phyloP scores from a whole-genome alignment of 1,284 basidiomycete species.

The Cryptococcus floricola region DNA sequence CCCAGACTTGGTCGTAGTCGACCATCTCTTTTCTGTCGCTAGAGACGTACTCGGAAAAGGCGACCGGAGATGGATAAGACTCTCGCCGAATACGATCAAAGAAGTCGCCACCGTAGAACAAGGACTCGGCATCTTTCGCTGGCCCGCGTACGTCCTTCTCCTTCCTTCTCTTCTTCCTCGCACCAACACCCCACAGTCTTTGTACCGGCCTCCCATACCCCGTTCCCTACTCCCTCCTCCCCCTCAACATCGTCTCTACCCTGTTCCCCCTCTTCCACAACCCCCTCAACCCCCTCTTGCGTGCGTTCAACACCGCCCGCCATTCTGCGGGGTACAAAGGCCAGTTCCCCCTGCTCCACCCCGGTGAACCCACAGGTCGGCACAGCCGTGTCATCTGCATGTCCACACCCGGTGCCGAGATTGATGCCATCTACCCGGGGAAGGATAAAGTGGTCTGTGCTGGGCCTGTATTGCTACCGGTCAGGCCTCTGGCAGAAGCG shows the following conservation, averaged over 20 bases:
- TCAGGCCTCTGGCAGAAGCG: slow-evolving; percentile 5
- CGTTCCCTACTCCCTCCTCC: slow-evolving; percentile 16
- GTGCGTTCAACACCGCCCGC: slow-evolving; percentile 10
- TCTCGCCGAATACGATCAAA: slow-evolving; percentile 22
- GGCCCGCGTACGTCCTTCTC: slow-evolving; percentile 15
- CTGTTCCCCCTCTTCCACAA: slow-evolving; percentile 10
- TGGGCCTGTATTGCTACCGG: slow-evolving; percentile 19
- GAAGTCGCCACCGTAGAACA: slow-evolving; percentile 17
- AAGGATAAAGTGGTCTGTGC: slow-evolving; percentile 9
- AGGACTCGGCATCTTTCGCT: slow-evolving; percentile 7
- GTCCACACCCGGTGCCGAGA: slow-evolving; percentile 17
- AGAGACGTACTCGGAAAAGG: slow-evolving; percentile 15
- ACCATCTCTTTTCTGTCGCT: slow-evolving; percentile 10
- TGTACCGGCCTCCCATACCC: slow-evolving; percentile 18
- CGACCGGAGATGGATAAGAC: background rate
- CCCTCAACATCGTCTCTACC: slow-evolving; percentile 12
- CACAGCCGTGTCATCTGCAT: slow-evolving; percentile 14
- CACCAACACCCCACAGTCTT: background rate
- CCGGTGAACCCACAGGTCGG: background rate
- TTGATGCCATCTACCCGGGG: slow-evolving; percentile 10
- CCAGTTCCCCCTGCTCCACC: slow-evolving; percentile 7
- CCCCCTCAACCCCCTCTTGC: slow-evolving; percentile 4
- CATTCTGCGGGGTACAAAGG: slow-evolving; percentile 16
- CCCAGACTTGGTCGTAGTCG: slow-evolving; percentile 18
- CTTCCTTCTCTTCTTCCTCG: background rate